Conservation (phyloP, 2,329 filamentous ascomycete genomes). For the Cercospora sojina region DNA sequence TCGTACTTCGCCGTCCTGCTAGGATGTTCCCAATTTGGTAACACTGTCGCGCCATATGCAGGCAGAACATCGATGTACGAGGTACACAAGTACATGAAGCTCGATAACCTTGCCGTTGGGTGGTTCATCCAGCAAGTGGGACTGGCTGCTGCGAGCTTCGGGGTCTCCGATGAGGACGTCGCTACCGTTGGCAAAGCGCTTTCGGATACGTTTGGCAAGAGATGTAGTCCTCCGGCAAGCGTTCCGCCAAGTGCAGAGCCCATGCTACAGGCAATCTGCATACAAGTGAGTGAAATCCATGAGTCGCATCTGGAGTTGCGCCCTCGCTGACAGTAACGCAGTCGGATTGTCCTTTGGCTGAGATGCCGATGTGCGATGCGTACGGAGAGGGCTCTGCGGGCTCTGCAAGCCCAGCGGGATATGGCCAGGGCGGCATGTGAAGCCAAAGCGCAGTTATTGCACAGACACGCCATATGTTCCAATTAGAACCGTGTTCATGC, state of each 20-base stretch:
- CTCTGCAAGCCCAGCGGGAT: not conserved
- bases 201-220: slow-evolving; percentile 52
- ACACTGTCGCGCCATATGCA: slow-evolving; percentile 53
- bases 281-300: not conserved
- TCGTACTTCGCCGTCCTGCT: slow-evolving; percentile 61
- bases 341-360: slow-evolving; percentile 2
- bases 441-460: not conserved
- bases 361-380: not conserved
- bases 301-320: not conserved
- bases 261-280: slow-evolving; percentile 57
- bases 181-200: slow-evolving; percentile 51
- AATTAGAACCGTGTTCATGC: not conserved
- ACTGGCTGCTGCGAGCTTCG: slow-evolving; percentile 57
- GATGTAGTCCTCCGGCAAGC: slow-evolving; percentile 50
- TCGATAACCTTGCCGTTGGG: slow-evolving; percentile 52
- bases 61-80: slow-evolving; percentile 52
- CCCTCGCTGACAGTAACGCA: not conserved
- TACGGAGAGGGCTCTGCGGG: not conserved
- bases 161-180: slow-evolving; percentile 56
- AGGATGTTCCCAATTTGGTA: slow-evolving; percentile 55
- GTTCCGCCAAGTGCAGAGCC: slow-evolving; percentile 48
- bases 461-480: not conserved
- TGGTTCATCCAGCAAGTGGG: slow-evolving; percentile 63
- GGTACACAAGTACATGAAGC: slow-evolving; percentile 59
- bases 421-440: not conserved